Evolutionary conservation across 164 flowering plant genomes (phyloP).

Genomic region (Tinospora cordifolia): DNA sequence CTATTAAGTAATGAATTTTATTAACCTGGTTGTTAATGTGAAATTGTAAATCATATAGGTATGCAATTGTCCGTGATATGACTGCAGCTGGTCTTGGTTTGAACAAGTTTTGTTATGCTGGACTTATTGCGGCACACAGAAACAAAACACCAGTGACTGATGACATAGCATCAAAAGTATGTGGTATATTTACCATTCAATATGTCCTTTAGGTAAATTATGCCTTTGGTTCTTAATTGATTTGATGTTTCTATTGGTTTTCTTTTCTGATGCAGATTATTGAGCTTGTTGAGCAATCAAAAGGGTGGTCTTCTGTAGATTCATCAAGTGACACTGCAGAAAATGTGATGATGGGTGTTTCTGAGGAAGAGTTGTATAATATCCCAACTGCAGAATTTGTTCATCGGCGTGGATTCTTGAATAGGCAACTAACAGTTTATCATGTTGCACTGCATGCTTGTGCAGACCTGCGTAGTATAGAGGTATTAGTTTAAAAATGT

Average conservation of each 20-base stretch:
- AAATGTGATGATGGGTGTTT: conserved; percentile 12
- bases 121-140: conserved; percentile 72
- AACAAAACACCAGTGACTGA: conserved; percentile 54
- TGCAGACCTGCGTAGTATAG: conserved; percentile 62
- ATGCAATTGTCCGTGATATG: conserved; percentile 95
- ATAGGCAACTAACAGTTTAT: conserved; percentile 57
- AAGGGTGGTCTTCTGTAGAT: conserved; percentile 78
- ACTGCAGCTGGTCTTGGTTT: conserved; percentile 96
- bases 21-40: neutral
- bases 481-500: conserved; percentile 38
- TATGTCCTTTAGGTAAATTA: conserved; percentile 9
- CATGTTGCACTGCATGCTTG: conserved; percentile 84
- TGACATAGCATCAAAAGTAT: conserved; percentile 62
- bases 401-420: conserved; percentile 54
- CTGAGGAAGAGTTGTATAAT: conserved; percentile 72
- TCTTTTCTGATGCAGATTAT: conserved; percentile 42
- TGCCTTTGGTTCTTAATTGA: conserved; percentile 1
- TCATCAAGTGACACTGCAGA: conserved; percentile 27
- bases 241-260: conserved; percentile 9
- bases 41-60: conserved; percentile 30
- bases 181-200: neutral
- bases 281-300: conserved; percentile 85
- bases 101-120: conserved; percentile 92
- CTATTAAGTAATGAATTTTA: neutral
- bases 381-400: conserved; percentile 75